Base-by-base conservation (phyloP, 208 protist genomes). In the Acanthamoeba triangularis region DNA sequence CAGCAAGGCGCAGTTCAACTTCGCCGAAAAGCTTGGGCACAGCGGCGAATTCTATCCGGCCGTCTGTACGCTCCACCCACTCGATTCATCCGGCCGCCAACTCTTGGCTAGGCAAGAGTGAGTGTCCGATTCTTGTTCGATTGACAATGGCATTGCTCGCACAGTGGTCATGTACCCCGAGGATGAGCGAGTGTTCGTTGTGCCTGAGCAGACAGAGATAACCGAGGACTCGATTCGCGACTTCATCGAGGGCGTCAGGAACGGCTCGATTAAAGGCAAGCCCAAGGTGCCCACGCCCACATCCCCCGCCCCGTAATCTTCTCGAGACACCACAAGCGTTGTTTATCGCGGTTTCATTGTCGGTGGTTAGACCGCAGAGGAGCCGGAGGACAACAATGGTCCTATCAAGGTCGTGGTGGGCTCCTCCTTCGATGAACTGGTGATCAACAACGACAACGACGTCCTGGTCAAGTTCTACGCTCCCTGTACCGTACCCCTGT, bases 381-480 rank as follows among this genome's bases (percentile, higher is more conserved):
- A 78, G 7, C 97, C 97, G 30, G 95, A 96, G 33, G 67, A 94
- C 20, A 72, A 96, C 63, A n/a, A 49, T 35, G 90, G 61, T 0
- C 18, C 54, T 69, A 92, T 98, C 33, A 95, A 52, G 41, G 90
- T 94, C 23, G 82, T 98, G 28, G 95, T 96, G 59, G 96, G 95
- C 33, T 13, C 84, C 33, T 91, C 92, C 65, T 96, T 94, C 59
- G 84, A 96, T 47, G 52, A 84, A 14, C 30, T 97, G 30, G 97
- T 97, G 33, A 33, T 95, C 54, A 90, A 96, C 93, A 49, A 95
- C 44, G 28, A 23, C 33, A 96, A 97, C 44, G 90, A 97, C 85
- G 96, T 97, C 25, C 95, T 98, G 23, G 95, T 99, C 41, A 99
- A 99, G 96, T 99, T 99, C 95, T 99, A 98, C 23, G 98, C 98